These are phyloP conservation scores for Sclerotinia subarctica DNA, from an alignment of 2,329 filamentous ascomycete genomes.

Conservation along the genomic window DNA sequence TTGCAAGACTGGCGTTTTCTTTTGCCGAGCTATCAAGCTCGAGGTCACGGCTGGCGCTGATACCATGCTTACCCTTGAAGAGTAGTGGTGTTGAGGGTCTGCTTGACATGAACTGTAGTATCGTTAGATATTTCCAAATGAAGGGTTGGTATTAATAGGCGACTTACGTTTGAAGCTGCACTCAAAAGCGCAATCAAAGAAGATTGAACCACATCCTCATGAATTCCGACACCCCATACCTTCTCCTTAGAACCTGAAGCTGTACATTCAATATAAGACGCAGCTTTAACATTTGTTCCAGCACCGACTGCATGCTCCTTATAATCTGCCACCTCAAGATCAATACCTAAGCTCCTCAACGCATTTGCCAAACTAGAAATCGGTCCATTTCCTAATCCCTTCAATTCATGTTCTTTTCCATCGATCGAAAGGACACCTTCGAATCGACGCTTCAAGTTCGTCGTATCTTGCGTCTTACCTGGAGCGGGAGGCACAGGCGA, in stretches of 20 bases:
- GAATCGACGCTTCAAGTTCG: slow-evolving; percentile 77
- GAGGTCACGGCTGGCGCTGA: slow-evolving; percentile 41
- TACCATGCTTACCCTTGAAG: slow-evolving; percentile 54
- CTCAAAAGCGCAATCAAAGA: slow-evolving; percentile 81
- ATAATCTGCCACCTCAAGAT: slow-evolving; percentile 89
- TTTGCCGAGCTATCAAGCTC: slow-evolving; percentile 35
- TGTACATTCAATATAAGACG: slow-evolving; percentile 89
- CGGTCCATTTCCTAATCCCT: slow-evolving; percentile 82
- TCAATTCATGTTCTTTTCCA: slow-evolving; percentile 71
- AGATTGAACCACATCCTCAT: slow-evolving; percentile 88
- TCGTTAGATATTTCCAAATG: slow-evolving; percentile 82
- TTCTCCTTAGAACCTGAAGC: slow-evolving; percentile 62
- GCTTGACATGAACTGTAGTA: slow-evolving; percentile 70
- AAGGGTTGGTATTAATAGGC: slow-evolving; percentile 81
- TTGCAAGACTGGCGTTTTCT: slow-evolving; percentile 29
- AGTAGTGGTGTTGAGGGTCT: slow-evolving; percentile 66
- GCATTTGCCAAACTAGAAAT: slow-evolving; percentile 86
- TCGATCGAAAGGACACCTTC: slow-evolving; percentile 82
- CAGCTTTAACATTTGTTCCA: slow-evolving; percentile 83
- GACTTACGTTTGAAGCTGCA: slow-evolving; percentile 77
- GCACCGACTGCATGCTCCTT: slow-evolving; percentile 91
- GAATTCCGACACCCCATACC: slow-evolving; percentile 88
- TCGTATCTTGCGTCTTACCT: slow-evolving; percentile 72
- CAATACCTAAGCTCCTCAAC: slow-evolving; percentile 72
- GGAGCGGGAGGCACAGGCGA: slow-evolving; percentile 67